Evolutionary conservation across 176 grass and related monocot species (phyloP).

Genomic region (Triticum monococcum): DNA sequence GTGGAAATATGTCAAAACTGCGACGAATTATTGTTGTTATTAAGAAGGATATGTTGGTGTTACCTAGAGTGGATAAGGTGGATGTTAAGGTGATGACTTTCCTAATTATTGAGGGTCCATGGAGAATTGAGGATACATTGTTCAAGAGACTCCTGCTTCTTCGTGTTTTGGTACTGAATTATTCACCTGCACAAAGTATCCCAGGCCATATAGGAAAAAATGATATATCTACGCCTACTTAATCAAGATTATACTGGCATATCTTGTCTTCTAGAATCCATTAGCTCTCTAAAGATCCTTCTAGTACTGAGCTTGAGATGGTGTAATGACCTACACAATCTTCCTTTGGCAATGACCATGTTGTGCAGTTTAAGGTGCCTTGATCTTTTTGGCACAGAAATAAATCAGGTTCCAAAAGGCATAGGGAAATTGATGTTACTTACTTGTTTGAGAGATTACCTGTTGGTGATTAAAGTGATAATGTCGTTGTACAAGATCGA

Average conservation of each 20-base stretch:
- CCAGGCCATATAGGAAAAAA: neutral
- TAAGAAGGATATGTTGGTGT: neutral
- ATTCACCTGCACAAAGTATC: neutral
- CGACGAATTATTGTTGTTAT: neutral
- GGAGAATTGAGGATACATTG: neutral
- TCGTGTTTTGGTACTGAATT: neutral
- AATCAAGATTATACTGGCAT: neutral
- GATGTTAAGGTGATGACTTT: neutral
- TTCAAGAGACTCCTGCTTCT: neutral
- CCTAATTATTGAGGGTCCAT: neutral
- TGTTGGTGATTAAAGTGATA: neutral
- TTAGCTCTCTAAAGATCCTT: constrained; percentile 14
- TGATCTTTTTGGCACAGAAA: neutral
- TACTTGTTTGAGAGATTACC: neutral
- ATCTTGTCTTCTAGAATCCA: neutral
- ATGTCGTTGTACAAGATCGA: neutral
- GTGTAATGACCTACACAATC: neutral
- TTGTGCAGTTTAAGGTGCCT: constrained; percentile 8
- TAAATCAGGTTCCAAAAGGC: constrained; percentile 19
- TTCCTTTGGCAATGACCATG: neutral
- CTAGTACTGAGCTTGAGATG: neutral
- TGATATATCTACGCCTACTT: neutral
- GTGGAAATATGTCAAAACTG: neutral
- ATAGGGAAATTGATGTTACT: neutral
- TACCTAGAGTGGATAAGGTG: neutral